Percentiles rank a stretch among this genome's conserved stretches.
These are phyloP conservation scores for Dionaea muscipula DNA, from an alignment of 179 eudicot species.

Conservation along the genomic window DNA sequence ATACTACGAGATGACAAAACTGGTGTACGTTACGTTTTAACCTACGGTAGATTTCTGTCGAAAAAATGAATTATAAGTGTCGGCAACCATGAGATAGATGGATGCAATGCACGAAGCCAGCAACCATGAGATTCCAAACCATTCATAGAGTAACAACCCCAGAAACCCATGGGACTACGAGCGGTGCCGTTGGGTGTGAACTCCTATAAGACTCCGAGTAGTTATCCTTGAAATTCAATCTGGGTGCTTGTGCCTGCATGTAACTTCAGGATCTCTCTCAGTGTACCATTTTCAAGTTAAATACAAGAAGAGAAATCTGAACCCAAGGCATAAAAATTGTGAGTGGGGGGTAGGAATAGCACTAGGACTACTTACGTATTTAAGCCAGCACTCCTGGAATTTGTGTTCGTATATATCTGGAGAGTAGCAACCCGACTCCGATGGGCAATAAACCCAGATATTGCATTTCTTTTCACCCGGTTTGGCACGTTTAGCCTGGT, in stretches of 20 bases:
- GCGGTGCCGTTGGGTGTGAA: slow-evolving; percentile 59
- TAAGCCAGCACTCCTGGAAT: slow-evolving; percentile 89
- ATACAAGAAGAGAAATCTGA: too few relatives aligned
- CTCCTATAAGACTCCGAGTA: slow-evolving; percentile 66
- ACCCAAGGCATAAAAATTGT: too few relatives aligned
- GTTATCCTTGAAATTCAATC: slow-evolving; percentile 55
- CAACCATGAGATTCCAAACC: too few relatives aligned
- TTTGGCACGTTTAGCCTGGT: slow-evolving; percentile 66
- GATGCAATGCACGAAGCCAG: too few relatives aligned
- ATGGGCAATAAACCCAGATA: slow-evolving; percentile 94
- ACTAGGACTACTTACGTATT: slow-evolving; percentile 94
- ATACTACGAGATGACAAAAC: too few relatives aligned
- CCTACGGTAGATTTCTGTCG: too few relatives aligned
- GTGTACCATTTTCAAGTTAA: too few relatives aligned
- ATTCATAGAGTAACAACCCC: slow-evolving; percentile 36
- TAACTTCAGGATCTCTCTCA: too few relatives aligned
- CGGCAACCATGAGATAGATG: too few relatives aligned
- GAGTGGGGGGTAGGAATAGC: too few relatives aligned
- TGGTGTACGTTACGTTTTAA: too few relatives aligned
- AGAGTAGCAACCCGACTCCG: slow-evolving; percentile 73
- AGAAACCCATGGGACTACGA: slow-evolving; percentile 78
- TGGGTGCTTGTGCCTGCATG: slow-evolving; percentile 73
- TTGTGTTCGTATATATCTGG: slow-evolving; percentile 87
- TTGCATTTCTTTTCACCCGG: slow-evolving; percentile 73
- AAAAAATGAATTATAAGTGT: too few relatives aligned